Conservation (phyloP, 106 monocot species). For the Phalaenopsis equestris region DNA sequence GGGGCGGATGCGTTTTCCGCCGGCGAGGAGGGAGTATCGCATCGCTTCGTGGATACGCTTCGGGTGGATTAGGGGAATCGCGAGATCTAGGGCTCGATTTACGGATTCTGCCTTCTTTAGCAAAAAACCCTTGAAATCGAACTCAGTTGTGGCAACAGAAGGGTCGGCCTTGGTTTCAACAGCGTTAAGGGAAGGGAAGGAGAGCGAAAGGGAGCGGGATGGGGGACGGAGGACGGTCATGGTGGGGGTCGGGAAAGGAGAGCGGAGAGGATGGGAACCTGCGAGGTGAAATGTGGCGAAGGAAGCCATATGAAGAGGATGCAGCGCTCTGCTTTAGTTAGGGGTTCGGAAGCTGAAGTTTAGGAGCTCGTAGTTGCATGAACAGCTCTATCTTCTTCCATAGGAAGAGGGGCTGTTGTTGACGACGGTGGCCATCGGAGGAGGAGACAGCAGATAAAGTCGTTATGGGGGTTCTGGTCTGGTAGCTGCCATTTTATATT, state of each 20-base stretch:
- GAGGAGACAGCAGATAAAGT: too few species aligned
- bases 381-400: too few species aligned
- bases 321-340: too few species aligned
- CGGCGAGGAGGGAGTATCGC: conserved; percentile 64
- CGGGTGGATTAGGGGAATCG: conserved; percentile 26
- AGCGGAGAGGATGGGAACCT: neutral
- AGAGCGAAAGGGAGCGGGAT: neutral
- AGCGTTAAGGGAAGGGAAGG: neutral
- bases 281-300: neutral
- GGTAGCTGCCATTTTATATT: too few species aligned
- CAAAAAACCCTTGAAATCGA: conserved; percentile 57
- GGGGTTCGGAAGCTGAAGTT: too few species aligned
- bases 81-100: conserved; percentile 34
- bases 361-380: too few species aligned
- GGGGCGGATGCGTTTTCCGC: conserved; percentile 66
- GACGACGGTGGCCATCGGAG: too few species aligned
- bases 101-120: conserved; percentile 26
- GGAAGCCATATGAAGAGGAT: neutral
- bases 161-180: neutral
- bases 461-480: too few species aligned
- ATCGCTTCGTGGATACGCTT: conserved; percentile 52
- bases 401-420: neutral
- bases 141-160: neutral
- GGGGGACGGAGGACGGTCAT: neutral
- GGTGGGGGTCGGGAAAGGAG: neutral